Evolutionary conservation across 176 grass and related monocot species (phyloP).

Genomic region (Sorghum bicolor): DNA sequence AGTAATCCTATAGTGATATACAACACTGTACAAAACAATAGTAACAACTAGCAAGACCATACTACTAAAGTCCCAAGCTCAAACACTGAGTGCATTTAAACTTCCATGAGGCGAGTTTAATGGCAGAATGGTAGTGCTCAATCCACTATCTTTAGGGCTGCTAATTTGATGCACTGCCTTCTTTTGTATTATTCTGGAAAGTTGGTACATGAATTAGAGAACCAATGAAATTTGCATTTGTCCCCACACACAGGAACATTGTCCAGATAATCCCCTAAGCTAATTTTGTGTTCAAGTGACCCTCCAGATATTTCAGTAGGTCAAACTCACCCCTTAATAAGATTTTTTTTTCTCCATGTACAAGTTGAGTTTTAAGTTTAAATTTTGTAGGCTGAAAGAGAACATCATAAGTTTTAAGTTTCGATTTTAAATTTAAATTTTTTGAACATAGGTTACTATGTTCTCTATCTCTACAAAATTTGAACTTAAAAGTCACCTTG

Average conservation of each 20-base stretch:
- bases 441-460: background rate
- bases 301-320: background rate
- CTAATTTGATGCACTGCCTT: background rate
- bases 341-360: background rate
- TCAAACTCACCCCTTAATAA: background rate
- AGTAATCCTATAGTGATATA: constrained; percentile 18
- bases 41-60: background rate
- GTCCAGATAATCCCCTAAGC: background rate
- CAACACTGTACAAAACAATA: background rate
- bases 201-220: background rate
- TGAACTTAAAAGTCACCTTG: background rate
- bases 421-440: background rate
- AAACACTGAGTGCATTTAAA: background rate
- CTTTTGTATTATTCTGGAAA: background rate
- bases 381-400: too few species aligned
- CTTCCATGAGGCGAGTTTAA: background rate
- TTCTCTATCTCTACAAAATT: background rate
- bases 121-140: background rate
- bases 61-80: background rate
- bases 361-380: too few species aligned
- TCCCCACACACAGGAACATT: background rate
- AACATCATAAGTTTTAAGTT: background rate
- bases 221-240: background rate
- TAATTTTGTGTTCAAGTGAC: background rate
- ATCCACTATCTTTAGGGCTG: background rate